Base-by-base conservation (phyloP, 768 basidiomycete species). In the Macrocybe gigantea region DNA sequence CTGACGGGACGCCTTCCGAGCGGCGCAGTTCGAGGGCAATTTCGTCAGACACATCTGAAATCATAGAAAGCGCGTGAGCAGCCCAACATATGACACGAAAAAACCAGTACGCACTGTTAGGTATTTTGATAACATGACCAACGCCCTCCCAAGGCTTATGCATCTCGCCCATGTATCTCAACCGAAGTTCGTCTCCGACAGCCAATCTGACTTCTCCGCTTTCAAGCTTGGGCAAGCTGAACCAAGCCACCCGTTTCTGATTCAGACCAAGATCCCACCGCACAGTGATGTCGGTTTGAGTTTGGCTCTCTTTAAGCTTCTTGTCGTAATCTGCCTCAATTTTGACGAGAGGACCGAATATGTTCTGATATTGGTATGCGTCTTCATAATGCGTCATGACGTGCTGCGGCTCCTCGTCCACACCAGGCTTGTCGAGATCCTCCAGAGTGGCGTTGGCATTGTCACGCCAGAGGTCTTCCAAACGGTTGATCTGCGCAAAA, bases 291-390 rank as follows among this genome's bases (percentile, higher is more conserved):
- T 95, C 92, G 5, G 90, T 96, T 70, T 99, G 95, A 0, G 96
- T 98, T 70, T 99, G 96, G 51, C 92, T 91, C 65, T 99, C 96
- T 69, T 99, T 99, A 59, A 98, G 77, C 47, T 85, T 80, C 70
- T 97, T 97, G 63, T 99, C 96, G 59, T 97, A 99, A 69, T 99
- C 96, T 2, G 96, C 96, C 62, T 99, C 96, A 56, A 99, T 98
- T 72, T 99, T 99, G 66, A 99, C 96, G 40, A 99, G 79, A 11
- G 96, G 96, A 5, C 96, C 96, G 59, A 98, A 95, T 48, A 99
- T 98, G 62, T 99, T 99, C 71, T 99, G 96, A 64, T 99, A 99
- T 60, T 98, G 96, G 61, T 98, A 99, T 39, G 96, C 96, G 64
- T 99, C 96, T 63, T 98, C 95, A 64, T 99, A 99, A 53, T 84